Evolutionary conservation across 257 asterid species (phyloP).

Genomic region (Rauvolfia tetraphylla): DNA sequence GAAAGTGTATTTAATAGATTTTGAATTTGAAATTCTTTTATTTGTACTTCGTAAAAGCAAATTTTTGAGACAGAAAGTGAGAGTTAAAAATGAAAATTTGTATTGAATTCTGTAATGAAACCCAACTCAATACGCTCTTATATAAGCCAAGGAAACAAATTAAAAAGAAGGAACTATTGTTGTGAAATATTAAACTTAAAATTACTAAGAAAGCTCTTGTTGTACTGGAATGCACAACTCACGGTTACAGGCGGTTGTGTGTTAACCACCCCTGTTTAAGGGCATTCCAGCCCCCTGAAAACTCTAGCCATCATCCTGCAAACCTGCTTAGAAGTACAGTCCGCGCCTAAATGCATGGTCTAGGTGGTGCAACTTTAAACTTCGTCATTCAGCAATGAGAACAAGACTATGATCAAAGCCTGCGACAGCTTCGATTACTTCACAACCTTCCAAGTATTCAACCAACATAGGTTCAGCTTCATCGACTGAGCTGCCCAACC

Average conservation of each 20-base stretch:
- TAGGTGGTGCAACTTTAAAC: neutral
- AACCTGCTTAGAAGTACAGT: neutral
- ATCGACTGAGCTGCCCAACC: conserved; percentile 72
- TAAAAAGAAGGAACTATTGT: too few relatives aligned
- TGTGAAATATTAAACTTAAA: too few relatives aligned
- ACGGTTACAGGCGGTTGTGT: too few relatives aligned
- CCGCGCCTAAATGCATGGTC: neutral
- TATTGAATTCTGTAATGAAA: too few relatives aligned
- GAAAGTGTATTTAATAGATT: too few relatives aligned
- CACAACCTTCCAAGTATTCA: conserved; percentile 56
- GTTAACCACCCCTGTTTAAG: neutral
- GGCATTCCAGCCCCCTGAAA: neutral
- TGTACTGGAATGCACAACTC: neutral
- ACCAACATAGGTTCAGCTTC: conserved; percentile 67
- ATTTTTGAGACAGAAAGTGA: too few relatives aligned
- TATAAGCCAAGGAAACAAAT: neutral
- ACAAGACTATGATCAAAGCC: conserved; percentile 88
- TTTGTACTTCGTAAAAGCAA: too few relatives aligned
- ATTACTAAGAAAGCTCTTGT: neutral
- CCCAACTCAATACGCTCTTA: too few relatives aligned
- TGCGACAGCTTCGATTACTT: conserved; percentile 71
- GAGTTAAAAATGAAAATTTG: too few relatives aligned
- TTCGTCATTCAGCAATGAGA: conserved; percentile 42
- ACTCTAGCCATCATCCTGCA: neutral
- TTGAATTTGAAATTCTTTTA: too few relatives aligned